Evolutionary conservation across 495 filamentous ascomycete genomes (phyloP).

Genomic region (Halenospora varia): DNA sequence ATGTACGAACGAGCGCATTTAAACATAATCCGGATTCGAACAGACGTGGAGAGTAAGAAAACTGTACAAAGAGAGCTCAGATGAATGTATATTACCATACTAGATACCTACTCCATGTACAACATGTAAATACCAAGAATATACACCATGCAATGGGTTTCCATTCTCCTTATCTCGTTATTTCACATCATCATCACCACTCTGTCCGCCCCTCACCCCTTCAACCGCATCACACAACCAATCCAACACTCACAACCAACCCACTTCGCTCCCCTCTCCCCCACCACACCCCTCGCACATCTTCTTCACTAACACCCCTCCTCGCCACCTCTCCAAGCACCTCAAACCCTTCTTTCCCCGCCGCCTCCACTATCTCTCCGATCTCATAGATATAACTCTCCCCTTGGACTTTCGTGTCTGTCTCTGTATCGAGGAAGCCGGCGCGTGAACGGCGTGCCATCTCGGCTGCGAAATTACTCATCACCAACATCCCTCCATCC

Average conservation of each 20-base stretch:
- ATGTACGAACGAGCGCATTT: too few species aligned
- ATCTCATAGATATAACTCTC: slow-evolving; percentile 57
- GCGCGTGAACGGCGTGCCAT: slow-evolving; percentile 64
- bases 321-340: slow-evolving; percentile 26
- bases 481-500: slow-evolving; percentile 45
- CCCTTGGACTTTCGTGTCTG: slow-evolving; percentile 58
- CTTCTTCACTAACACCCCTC: slow-evolving; percentile 39
- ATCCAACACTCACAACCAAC: slow-evolving; percentile 64
- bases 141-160: too few species aligned
- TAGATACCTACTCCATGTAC: too few species aligned
- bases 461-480: slow-evolving; percentile 73
- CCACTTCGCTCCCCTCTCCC: slow-evolving; percentile 63
- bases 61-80: too few species aligned
- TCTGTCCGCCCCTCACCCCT: too few species aligned
- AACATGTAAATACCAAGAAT: too few species aligned
- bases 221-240: slow-evolving; percentile 40
- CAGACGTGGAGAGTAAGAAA: too few species aligned
- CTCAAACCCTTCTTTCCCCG: slow-evolving; percentile 47
- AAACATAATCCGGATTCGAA: too few species aligned
- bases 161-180: background rate
- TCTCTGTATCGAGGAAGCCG: slow-evolving; percentile 57
- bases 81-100: too few species aligned
- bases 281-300: slow-evolving; percentile 47
- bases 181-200: background rate
- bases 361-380: slow-evolving; percentile 51